Evolutionary conservation across 2,329 filamentous ascomycete species (phyloP), one percentile per base, ranked within the genome.

Genomic region (Fusarium graminum): DNA sequence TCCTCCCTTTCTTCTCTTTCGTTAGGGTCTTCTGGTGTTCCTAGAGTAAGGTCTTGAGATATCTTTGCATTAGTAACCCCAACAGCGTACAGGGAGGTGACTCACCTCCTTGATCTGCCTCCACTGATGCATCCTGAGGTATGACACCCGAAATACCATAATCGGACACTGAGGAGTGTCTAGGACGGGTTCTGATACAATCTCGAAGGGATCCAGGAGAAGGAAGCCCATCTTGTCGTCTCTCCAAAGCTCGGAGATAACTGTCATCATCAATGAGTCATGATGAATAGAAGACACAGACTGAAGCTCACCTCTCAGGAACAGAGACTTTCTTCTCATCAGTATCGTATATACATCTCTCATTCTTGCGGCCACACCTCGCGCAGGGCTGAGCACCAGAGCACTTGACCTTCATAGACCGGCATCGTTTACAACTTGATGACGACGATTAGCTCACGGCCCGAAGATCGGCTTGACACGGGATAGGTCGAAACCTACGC

Each of bases 381-480:
- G 67, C 46, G 51, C 70, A 72, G 7, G 70, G 70, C 30, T 73
- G 69, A 9, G 59, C 30, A 5, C 70, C 70, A 5, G 70, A 72
- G 19, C 70, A 72, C 46, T 73, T 72, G 49, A 72, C 70, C 26
- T 72, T 72, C 70, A 72, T 72, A 30, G 67, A 69, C 34, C 70
- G 70, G 42, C 70, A 72, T 70, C 70, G 52, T 36, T 72, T 72
- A 54, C 70, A 72, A 9, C 65, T 68, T 38, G 25, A 26, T 55
- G 32, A 32, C 17, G 30, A 22, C 14, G 7, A 52, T 68, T 41
- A 67, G 65, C 42, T 16, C 22, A 16, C 6, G 26, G 10, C 7
- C n/a, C 45, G 26, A 45, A 50, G 19, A 36, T 40, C 40, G 40
- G 29, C 29, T 52, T 41, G 11, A 30, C 22, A 8, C 14, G 19